Evolutionary conservation across 495 filamentous ascomycete genomes (phyloP).

Genomic region (Xeromyces bisporus): DNA sequence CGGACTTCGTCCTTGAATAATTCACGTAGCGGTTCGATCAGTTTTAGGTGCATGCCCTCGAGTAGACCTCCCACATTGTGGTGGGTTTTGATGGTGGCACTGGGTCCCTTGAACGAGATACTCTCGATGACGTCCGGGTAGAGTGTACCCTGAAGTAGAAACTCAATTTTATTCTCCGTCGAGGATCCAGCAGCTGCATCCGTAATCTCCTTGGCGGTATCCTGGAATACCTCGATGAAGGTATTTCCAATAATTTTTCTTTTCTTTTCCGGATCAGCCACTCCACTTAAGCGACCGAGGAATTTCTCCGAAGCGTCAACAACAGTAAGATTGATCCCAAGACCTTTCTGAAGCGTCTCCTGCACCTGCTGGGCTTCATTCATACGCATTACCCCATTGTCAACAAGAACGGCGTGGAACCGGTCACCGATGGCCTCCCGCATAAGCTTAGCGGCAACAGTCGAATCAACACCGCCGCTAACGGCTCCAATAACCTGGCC

Average conservation of each 20-base stretch:
- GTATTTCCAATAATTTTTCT: slow-evolving; percentile 78
- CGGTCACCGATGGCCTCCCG: slow-evolving; percentile 64
- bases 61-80: slow-evolving; percentile 71
- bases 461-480: slow-evolving; percentile 84
- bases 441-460: slow-evolving; percentile 77
- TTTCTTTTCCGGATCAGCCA: slow-evolving; percentile 76
- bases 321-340: slow-evolving; percentile 84
- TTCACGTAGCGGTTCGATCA: slow-evolving; percentile 65
- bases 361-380: slow-evolving; percentile 72
- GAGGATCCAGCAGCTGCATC: slow-evolving; percentile 41
- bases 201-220: slow-evolving; percentile 61
- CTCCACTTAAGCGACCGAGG: slow-evolving; percentile 53
- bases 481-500: slow-evolving; percentile 76
- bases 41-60: slow-evolving; percentile 42
- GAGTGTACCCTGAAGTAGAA: slow-evolving; percentile 72
- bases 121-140: slow-evolving; percentile 72
- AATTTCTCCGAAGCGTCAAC: slow-evolving; percentile 67
- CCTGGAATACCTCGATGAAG: slow-evolving; percentile 81
- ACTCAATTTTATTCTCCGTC: slow-evolving; percentile 55
- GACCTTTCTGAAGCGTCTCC: slow-evolving; percentile 51
- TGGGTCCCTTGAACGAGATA: slow-evolving; percentile 68
- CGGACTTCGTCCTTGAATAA: slow-evolving; percentile 73
- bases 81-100: slow-evolving; percentile 67
- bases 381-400: slow-evolving; percentile 77
- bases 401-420: slow-evolving; percentile 76